Base-by-base conservation (phyloP, 208 protist genomes). In the Trypanosoma lewisi region DNA sequence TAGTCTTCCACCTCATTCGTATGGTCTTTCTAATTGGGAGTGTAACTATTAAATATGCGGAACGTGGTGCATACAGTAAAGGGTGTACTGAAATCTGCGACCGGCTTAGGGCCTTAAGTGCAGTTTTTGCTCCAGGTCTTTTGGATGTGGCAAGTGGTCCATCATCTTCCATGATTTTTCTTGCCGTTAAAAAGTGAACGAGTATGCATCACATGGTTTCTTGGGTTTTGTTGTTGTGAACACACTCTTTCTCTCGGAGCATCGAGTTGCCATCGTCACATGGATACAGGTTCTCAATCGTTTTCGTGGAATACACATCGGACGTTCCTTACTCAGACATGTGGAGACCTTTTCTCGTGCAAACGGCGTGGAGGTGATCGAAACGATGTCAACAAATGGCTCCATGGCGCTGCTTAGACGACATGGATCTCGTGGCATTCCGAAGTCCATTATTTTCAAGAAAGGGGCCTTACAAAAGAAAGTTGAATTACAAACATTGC, bases 201-300 rank as follows among this genome's bases (percentile, higher is more conserved):
- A 52, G 28, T 28, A 27, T 33, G 12, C 25, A 9, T 31, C 34
- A 23, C 28, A 12, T 28, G 51, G 36, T 25, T 36, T 67, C 9
- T 36, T 60, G 33, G 67, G 67, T 16, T 61, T 67, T 45, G 55
- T 73, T 47, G 47, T 63, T 55, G 28, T 69, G 7, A 65, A 72
- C 25, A 50, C 34, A 23, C 42, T 25, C 8, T 54, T 55, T 23
- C 12, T 77, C 3, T 9, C 25, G 34, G 8, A 34, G 28, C n/a
- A 48, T 2, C 57, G 25, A 8, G 34, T 60, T 23, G 67, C 66
- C 23, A 51, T 31, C 7, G 39, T 73, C 33, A 33, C 54, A 11
- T 78, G 65, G 73, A 55, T 70, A 19, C 73, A 58, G 9, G 73
- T 78, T 58, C 34, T 73, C 5, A 66, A 57, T 19, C 37, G 51